Evolutionary conservation across 2,329 filamentous ascomycete species (phyloP), one percentile per base, ranked within the genome.

Genomic region (Arthrobotrys conoides): DNA sequence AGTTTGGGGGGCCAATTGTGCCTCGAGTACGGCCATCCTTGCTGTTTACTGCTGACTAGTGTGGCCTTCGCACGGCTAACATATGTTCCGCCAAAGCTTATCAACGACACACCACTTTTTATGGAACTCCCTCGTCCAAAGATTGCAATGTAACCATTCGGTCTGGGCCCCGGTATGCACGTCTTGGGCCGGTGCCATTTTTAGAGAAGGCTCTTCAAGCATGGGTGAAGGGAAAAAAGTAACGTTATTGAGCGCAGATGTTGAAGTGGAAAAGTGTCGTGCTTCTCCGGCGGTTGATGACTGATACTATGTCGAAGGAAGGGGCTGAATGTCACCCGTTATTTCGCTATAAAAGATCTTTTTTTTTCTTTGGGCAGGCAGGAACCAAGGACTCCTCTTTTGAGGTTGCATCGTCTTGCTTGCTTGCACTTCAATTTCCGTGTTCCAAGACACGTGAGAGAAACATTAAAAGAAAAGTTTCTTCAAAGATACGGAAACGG

Each of bases 71-170:
- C 61, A 55, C 20, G 69, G 69, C 22, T 63, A n/a, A 33, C 49
- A 51, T 33, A 51, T 73, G 38, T 67, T 67, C 70, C 51, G 61
- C 70, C 33, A 67, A 75, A 75, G 71, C 71, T 75, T 75, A 75
- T 75, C 71, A 75, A 75, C 64, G 55, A 73, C 61, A 61, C 64
- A 75, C 64, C 55, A 77, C 67, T 70, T 69, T 55, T 51, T 30
- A 53, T 65, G 46, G 68, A 48, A 55, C 66, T 57, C 48, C 57
- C 51, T 48, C 44, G 24, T 38, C 44, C 66, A 30, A 41, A 67
- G 41, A 66, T 78, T 69, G 65, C 75, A 55, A 78, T 78, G 75
- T 78, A 78, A 78, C 73, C 75, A 78, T 78, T 72, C 55, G 27
- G 51, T 68, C 61, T 71, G 51, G 75, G 30, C 68, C 63, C 38